Percentiles rank a stretch among this genome's conserved stretches.
phyloP scores from a whole-genome alignment of 805 yeast species.

The Torulaspora gathmanii region DNA sequence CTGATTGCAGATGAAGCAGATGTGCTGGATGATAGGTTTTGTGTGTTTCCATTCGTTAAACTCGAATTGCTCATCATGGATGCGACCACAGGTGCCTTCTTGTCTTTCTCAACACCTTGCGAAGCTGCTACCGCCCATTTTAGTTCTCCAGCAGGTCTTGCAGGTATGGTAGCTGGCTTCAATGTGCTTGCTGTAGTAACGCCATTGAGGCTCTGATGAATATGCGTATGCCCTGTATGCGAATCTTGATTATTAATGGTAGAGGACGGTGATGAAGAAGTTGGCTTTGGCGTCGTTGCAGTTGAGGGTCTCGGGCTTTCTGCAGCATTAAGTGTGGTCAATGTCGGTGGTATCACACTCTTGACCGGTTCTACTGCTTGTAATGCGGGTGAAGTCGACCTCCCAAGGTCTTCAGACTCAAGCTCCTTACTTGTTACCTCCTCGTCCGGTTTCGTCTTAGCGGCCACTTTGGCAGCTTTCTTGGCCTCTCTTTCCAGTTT shows the following conservation, averaged over 20 bases:
- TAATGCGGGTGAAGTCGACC: slow-evolving; percentile 21
- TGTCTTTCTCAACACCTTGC: slow-evolving; percentile 27
- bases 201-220: slow-evolving; percentile 33
- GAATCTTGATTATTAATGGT: slow-evolving; percentile 7
- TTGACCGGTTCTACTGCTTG: slow-evolving; percentile 8
- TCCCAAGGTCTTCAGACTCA: slow-evolving; percentile 4
- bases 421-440: slow-evolving; percentile 10
- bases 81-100: slow-evolving; percentile 14
- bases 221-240: slow-evolving; percentile 29
- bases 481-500: slow-evolving; percentile 36
- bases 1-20: slow-evolving; percentile 15
- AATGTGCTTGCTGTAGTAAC: slow-evolving; percentile 34
- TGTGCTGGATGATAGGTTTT: slow-evolving; percentile 7
- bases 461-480: slow-evolving; percentile 34
- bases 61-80: slow-evolving; percentile 2
- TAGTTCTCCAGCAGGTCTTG: slow-evolving; percentile 49
- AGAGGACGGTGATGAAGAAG: slow-evolving; percentile 6
- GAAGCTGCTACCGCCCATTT: slow-evolving; percentile 57
- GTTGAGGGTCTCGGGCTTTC: slow-evolving; percentile 17
- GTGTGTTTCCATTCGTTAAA: background rate
- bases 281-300: slow-evolving; percentile 5
- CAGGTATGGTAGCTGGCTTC: slow-evolving; percentile 52
- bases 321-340: slow-evolving; percentile 17
- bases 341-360: slow-evolving; percentile 9
- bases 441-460: slow-evolving; percentile 22